Base-by-base conservation (phyloP, 2,329 filamentous ascomycete genomes). In the Aciculosporium take region DNA sequence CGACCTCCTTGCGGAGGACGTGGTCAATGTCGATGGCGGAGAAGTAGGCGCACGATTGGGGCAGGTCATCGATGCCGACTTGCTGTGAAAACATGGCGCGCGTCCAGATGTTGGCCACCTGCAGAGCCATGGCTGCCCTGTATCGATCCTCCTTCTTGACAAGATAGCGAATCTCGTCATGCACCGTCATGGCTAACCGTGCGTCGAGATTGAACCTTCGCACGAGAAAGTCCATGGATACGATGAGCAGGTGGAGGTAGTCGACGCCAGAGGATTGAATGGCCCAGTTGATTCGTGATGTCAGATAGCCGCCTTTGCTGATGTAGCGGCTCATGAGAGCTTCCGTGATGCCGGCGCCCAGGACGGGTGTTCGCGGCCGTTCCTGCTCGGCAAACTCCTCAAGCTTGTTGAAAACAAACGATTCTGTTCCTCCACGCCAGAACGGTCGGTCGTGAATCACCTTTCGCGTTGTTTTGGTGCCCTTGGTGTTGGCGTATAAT, bases 371-470 rank as follows among this genome's bases (percentile, higher is more conserved):
- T 4, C 85, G 76, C 8, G 91, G 89, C 28, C 77, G 70, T 53
- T 95, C 87, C 56, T 96, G 89, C 56, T 96, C 87, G 3, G 93
- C 91, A 61, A 98, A 98, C 52, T 95, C 87, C 64, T 98, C 93
- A 0, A 98, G 75, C 55, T 86, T 91, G 64, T 98, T 98, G 71
- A 98, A 98, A 7, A 98, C 89, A 51, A 96, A 91, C 0, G 86
- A 94, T 58, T 98, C 91, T 0, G 91, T 96, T 7, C 91, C 91
- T 24, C 91, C 91, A 39, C 88, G 79, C 89, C 91, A 98, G 60
- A 98, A 98, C 0, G 82, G 65, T 7, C 78, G 72, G 43, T 86
- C 80, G 53, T 77, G 74, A 5, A 96, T 63, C 0, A 69, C 52
- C 51, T 81, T 91, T 23, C 84, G 74, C 34, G 69, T 81, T 0